Evolutionary conservation across 2,329 filamentous ascomycete species (phyloP), one percentile per base, ranked within the genome.

Genomic region (Penicillium sclerotigenum): DNA sequence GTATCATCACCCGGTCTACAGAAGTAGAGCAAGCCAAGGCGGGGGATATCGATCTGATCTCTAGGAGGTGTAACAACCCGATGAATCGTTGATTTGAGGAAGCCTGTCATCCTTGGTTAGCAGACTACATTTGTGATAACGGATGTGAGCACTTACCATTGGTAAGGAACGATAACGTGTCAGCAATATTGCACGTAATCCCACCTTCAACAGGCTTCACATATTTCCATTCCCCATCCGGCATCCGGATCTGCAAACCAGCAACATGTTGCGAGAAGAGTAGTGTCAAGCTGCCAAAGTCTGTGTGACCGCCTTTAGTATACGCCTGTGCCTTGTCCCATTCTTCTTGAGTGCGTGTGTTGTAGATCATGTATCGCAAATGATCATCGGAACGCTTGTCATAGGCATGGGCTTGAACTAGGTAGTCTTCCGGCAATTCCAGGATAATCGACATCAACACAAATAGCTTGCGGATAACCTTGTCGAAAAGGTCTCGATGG

Each of bases 291-390:
- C 80, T 81, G 0, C 82, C 83, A 7, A 84, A 74, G 62, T 85
- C 83, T 0, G 82, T 85, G 61, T 85, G 83, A 0, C 82, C 81
- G 0, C 73, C 72, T 0, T 75, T 71, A 52, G 77, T 79, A 1
- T 81, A 71, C 36, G 72, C 69, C 1, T 77, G 75, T 1, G 73
- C 70, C 38, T 71, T 72, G 13, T 73, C 76, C 56, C 78, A 79
- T 54, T 81, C 77, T 33, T 81, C 78, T 0, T 74, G 69, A 0
- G 74, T 77, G 31, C 82, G 79, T 1, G 77, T 76, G 22, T 76
- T 74, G 59, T 85, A 85, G 46, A 80, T 77, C 82, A 86, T 85
- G 66, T 85, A 86, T 2, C 85, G 77, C 31, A 86, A 74, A 54
- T 86, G 83, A 33, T 83, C 82, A 60, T 86, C 82, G 9, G 79